Conservation (phyloP, 2,329 filamentous ascomycete species). For the Botrytis sinoallii region DNA sequence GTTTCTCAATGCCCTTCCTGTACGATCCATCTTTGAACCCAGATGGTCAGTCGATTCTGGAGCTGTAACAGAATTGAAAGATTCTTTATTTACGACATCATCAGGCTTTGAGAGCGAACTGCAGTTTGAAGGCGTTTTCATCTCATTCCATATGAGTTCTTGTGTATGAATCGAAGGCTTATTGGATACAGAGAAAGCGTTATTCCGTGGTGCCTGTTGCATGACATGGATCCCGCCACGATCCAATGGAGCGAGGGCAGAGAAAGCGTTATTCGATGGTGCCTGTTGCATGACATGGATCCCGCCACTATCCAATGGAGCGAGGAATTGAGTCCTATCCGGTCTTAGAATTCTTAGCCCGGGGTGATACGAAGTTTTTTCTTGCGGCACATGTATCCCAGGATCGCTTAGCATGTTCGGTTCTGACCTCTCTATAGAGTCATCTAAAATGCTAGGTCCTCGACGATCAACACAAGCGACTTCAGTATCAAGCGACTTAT, state of each 20-base stretch:
- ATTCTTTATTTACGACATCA: neutral
- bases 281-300: neutral
- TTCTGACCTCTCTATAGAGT: neutral
- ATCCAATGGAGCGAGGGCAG: neutral
- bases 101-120: neutral
- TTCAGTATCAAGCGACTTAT: neutral
- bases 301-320: neutral
- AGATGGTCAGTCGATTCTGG: neutral
- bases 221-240: neutral
- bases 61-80: neutral
- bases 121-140: neutral
- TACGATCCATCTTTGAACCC: neutral
- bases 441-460: neutral
- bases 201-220: neutral
- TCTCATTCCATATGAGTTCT: neutral
- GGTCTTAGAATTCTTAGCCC: neutral
- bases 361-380: neutral
- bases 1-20: neutral
- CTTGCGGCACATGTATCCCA: neutral
- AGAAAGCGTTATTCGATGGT: neutral
- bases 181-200: neutral
- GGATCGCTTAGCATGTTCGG: neutral
- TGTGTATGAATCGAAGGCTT: neutral
- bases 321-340: neutral
- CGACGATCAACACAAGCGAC: constrained; percentile 5